These are phyloP conservation scores for Stromatinia cepivora DNA, from an alignment of 2,329 filamentous ascomycete species.

Conservation along the genomic window DNA sequence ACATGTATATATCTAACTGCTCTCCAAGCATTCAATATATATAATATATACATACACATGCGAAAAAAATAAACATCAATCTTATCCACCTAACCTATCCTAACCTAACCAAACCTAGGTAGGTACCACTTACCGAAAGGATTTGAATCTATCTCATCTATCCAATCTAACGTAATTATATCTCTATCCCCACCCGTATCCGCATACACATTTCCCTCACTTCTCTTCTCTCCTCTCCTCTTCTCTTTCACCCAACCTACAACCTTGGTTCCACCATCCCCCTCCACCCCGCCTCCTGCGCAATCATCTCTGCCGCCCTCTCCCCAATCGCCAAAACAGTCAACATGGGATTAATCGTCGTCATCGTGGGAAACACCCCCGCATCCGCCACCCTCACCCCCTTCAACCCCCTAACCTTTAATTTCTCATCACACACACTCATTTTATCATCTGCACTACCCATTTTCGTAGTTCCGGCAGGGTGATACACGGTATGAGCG, in stretches of 20 bases:
- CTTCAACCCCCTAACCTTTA: constrained; percentile 72
- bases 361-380: constrained; percentile 85
- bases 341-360: constrained; percentile 86
- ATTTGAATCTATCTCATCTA: not conserved
- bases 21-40: not conserved
- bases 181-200: not conserved
- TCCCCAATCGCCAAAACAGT: constrained; percentile 84
- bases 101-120: too few relatives aligned
- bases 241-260: constrained; percentile 24
- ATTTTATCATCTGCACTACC: constrained; percentile 68
- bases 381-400: constrained; percentile 80
- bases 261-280: constrained; percentile 36
- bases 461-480: constrained; percentile 89
- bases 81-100: not conserved
- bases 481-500: constrained; percentile 91
- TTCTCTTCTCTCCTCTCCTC: not conserved
- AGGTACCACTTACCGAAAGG: not conserved
- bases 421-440: constrained; percentile 76
- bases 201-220: not conserved
- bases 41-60: too few relatives aligned
- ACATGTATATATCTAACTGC: not conserved
- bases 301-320: constrained; percentile 80
- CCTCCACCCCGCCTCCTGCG: constrained; percentile 67
- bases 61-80: not conserved
- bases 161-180: not conserved